A percentile compares a stretch with the other conserved stretches of the same genome.
phyloP scores from a whole-genome alignment of 768 basidiomycete genomes.

The Amanita inopinata region DNA sequence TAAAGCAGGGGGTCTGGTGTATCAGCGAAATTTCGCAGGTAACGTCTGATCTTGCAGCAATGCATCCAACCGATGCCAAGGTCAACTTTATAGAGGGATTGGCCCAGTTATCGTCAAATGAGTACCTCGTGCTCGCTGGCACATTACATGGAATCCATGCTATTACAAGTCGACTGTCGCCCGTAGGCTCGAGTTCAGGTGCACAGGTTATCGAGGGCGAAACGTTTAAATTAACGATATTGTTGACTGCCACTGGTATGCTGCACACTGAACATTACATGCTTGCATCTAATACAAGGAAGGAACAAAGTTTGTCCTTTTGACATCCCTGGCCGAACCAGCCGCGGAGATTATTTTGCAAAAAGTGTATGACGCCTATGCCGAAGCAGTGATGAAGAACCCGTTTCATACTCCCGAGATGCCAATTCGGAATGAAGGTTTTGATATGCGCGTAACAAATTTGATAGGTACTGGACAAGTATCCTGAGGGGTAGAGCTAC shows the following conservation, averaged over 20 bases:
- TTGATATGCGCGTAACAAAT: conserved; percentile 62
- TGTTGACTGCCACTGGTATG: conserved; percentile 83
- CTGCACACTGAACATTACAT: neutral
- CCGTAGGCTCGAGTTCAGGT: conserved; percentile 73
- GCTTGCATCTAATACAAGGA: conserved; percentile 1
- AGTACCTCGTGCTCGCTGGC: conserved; percentile 91
- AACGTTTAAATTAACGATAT: conserved; percentile 87
- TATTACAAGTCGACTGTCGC: conserved; percentile 89
- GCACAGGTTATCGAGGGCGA: conserved; percentile 95
- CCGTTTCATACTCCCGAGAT: conserved; percentile 99
- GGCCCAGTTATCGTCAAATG: conserved; percentile 82
- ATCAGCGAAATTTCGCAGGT: conserved; percentile 90
- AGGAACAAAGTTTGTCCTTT: conserved; percentile 95
- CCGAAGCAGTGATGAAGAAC: conserved; percentile 97
- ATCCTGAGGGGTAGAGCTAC: no score
- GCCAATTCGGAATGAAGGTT: conserved; percentile 89
- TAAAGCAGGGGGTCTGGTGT: conserved; percentile 95
- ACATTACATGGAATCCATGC: conserved; percentile 97
- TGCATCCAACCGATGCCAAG: neutral
- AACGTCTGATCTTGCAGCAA: conserved; percentile 1
- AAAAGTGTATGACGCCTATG: conserved; percentile 87
- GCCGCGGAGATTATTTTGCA: conserved; percentile 63
- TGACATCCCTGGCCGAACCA: conserved; percentile 72
- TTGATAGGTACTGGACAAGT: conserved; percentile 42
- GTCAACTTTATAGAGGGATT: conserved; percentile 65